phyloP scores from a whole-genome alignment of 495 filamentous ascomycete species.

The Pyrenopolyporus hunteri region DNA sequence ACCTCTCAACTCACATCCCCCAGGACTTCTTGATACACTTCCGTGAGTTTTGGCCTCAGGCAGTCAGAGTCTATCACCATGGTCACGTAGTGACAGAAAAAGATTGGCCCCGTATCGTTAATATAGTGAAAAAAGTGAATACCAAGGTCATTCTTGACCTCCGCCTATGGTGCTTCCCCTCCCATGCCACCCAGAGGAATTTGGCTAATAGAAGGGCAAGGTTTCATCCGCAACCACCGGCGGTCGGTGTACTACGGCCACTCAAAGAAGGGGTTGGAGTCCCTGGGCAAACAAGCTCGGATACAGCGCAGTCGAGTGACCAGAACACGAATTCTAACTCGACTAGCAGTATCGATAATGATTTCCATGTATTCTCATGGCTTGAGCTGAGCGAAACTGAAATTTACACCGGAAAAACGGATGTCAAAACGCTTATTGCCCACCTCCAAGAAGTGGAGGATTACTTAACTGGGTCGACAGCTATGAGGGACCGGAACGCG shows the following conservation, averaged over 20 bases:
- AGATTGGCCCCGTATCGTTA: conserved; percentile 42
- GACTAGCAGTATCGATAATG: neutral
- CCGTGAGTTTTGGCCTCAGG: conserved; percentile 44
- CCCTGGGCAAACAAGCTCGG: neutral
- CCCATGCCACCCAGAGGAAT: neutral
- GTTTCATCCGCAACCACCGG: conserved; percentile 14
- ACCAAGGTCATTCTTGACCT: conserved; percentile 27
- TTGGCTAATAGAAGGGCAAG: conserved; percentile 6
- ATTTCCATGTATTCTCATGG: conserved; percentile 40
- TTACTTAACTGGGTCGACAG: conserved; percentile 18
- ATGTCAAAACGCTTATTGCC: conserved; percentile 12
- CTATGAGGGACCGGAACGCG: conserved; percentile 22
- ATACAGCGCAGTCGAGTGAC: neutral
- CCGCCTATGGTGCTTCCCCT: conserved; percentile 15
- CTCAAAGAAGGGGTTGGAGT: neutral
- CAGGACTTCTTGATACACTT: conserved; percentile 46
- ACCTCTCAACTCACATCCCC: too few species aligned
- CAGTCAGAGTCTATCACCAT: conserved; percentile 32
- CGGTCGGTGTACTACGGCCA: conserved; percentile 10
- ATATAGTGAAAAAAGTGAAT: conserved; percentile 28
- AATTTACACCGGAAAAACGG: neutral
- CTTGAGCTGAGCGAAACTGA: conserved; percentile 9
- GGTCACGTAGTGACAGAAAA: conserved; percentile 25
- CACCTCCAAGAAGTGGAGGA: conserved; percentile 28
- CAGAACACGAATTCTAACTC: neutral